These are phyloP conservation scores for Psilocybe cyanescens DNA, from an alignment of 768 basidiomycete genomes.

Conservation along the genomic window DNA sequence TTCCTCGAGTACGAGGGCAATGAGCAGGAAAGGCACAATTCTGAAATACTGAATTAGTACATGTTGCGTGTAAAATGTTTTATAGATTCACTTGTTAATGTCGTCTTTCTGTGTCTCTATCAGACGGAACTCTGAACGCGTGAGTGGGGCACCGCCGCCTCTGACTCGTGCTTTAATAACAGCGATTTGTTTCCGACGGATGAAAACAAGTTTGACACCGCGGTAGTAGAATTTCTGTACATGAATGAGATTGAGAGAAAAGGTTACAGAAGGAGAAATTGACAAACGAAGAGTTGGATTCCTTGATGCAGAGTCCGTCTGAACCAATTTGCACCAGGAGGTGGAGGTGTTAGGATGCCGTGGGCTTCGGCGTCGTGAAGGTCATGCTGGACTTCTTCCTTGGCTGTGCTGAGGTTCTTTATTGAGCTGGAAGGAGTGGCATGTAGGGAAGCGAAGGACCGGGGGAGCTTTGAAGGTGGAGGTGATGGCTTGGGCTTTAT, in stretches of 20 bases:
- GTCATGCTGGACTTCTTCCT: constrained; percentile 63
- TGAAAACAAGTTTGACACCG: constrained; percentile 73
- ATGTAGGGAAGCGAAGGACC: constrained; percentile 22
- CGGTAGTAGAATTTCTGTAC: constrained; percentile 82
- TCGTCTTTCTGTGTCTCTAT: constrained; percentile 70
- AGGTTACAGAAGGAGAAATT: neutral
- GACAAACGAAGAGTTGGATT: constrained; percentile 48
- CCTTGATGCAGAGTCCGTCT: constrained; percentile 52
- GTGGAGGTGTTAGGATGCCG: constrained; percentile 71
- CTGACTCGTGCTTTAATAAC: constrained; percentile 59
- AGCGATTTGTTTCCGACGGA: constrained; percentile 56
- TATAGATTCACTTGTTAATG: constrained; percentile 58
- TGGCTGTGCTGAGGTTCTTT: constrained; percentile 34
- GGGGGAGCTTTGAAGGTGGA: constrained; percentile 24
- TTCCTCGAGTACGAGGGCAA: constrained; percentile 79
- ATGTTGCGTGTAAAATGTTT: neutral
- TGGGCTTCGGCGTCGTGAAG: constrained; percentile 66
- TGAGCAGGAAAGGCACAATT: constrained; percentile 78
- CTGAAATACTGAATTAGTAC: constrained; percentile 35
- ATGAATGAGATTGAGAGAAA: neutral
- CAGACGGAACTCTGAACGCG: constrained; percentile 71
- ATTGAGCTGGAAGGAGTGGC: constrained; percentile 7
- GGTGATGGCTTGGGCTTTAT: constrained; percentile 40
- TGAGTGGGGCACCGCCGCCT: constrained; percentile 63
- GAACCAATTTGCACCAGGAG: constrained; percentile 60